phyloP scores from a whole-genome alignment of 2,329 filamentous ascomycete species.

The Nigrograna mackinnonii region DNA sequence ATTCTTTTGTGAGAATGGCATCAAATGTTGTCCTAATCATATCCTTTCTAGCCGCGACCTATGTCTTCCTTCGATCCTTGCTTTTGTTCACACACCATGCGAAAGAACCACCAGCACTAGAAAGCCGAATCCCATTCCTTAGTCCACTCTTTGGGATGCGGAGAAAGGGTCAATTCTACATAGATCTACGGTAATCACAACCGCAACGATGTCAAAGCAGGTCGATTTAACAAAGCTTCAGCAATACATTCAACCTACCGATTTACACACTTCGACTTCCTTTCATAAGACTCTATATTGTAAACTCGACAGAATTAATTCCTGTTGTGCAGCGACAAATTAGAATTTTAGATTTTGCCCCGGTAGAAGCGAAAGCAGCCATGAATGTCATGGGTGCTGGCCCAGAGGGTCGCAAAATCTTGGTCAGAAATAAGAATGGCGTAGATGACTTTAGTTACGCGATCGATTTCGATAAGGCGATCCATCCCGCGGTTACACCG shows the following conservation, averaged over 20 bases:
- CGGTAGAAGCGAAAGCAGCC: conserved; percentile 39
- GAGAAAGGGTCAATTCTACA: neutral
- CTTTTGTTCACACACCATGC: conserved; percentile 15
- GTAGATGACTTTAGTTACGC: conserved; percentile 35
- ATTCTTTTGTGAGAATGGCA: too few relatives aligned
- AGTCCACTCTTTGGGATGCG: conserved; percentile 16
- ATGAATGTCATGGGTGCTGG: conserved; percentile 33
- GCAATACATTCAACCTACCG: conserved; percentile 22
- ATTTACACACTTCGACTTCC: conserved; percentile 46
- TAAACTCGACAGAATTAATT: conserved; percentile 36
- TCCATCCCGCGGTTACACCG: conserved; percentile 31
- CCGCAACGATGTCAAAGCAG: too few relatives aligned
- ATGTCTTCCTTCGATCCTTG: conserved; percentile 13
- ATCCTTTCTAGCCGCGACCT: conserved; percentile 2
- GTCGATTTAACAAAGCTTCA: conserved; percentile 2
- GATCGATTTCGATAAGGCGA: conserved; percentile 29
- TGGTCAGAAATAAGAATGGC: conserved; percentile 36
- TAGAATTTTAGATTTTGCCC: conserved; percentile 40
- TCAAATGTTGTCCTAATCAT: too few relatives aligned
- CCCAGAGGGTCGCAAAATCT: conserved; percentile 28
- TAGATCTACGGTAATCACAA: neutral
- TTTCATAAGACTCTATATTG: conserved; percentile 43
- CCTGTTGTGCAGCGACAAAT: conserved; percentile 17
- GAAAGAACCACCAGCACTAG: conserved; percentile 13
- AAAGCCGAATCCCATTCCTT: conserved; percentile 15